phyloP scores from a whole-genome alignment of 768 basidiomycete genomes.

The Leccinum incarnatum region DNA sequence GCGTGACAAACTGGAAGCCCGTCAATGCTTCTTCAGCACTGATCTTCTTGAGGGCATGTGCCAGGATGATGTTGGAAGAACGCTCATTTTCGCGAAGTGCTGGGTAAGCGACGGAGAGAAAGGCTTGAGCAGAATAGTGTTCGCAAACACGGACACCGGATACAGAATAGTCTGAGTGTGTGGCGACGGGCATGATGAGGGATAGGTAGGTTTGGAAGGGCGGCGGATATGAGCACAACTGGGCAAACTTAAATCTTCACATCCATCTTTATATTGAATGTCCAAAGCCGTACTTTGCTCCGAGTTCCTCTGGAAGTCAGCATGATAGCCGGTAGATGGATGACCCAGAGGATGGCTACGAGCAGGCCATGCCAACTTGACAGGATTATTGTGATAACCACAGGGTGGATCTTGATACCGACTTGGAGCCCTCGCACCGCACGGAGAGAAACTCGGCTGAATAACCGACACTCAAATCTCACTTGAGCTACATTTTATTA shows the following conservation, averaged over 20 bases:
- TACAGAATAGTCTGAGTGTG: conserved; percentile 12
- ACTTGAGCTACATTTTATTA: neutral
- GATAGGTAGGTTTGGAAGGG: neutral
- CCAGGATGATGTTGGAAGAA: conserved; percentile 52
- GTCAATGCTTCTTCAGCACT: conserved; percentile 37
- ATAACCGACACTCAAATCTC: neutral
- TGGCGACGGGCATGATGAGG: conserved; percentile 32
- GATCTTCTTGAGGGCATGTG: conserved; percentile 46
- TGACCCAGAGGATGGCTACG: conserved; percentile 12
- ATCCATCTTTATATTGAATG: conserved; percentile 10
- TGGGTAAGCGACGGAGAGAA: conserved; percentile 41
- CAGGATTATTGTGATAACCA: conserved; percentile 6
- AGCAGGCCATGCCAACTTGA: conserved; percentile 1
- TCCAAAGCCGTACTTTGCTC: conserved; percentile 11
- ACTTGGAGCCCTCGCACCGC: neutral
- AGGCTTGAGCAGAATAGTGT: conserved; percentile 40
- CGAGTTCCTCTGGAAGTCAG: conserved; percentile 18
- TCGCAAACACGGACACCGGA: conserved; percentile 32
- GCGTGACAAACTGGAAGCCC: conserved; percentile 34
- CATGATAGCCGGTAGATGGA: conserved; percentile 5
- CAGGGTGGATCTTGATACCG: conserved; percentile 18
- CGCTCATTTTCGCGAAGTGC: conserved; percentile 44
- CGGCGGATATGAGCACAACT: conserved; percentile 1
- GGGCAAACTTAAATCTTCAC: neutral
- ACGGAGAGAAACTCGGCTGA: neutral